A percentile compares a stretch with the other conserved stretches of the same genome.
phyloP scores from a whole-genome alignment of 176 grass and related monocot species.

The Carex kokanica region DNA sequence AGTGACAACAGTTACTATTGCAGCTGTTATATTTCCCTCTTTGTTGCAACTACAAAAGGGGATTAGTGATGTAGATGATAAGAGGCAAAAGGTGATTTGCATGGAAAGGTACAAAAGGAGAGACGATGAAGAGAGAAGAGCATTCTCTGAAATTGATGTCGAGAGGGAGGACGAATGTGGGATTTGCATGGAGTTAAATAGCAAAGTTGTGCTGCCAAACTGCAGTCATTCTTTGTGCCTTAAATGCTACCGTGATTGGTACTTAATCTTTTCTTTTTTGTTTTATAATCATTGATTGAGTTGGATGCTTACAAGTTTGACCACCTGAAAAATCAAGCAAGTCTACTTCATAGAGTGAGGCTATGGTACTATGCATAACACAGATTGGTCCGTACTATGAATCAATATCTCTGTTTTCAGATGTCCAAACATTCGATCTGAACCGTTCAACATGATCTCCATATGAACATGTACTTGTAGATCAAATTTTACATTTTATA shows the following conservation, averaged over 20 bases:
- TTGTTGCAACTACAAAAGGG: constrained; percentile 76
- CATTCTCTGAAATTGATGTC: constrained; percentile 52
- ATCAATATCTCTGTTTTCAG: too few species aligned
- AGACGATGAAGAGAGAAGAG: constrained; percentile 52
- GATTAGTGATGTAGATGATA: constrained; percentile 72
- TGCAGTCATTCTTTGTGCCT: constrained; percentile 93
- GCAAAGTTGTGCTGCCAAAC: constrained; percentile 79
- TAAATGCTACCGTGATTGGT: constrained; percentile 82
- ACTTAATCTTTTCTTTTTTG: not conserved
- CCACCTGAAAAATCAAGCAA: not conserved
- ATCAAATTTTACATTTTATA: too few species aligned
- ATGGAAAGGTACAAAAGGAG: constrained; percentile 51
- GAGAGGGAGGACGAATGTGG: constrained; percentile 90
- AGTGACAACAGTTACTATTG: not conserved
- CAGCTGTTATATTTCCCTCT: constrained; percentile 92
- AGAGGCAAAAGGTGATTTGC: constrained; percentile 57
- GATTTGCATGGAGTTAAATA: constrained; percentile 89
- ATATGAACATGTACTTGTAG: too few species aligned
- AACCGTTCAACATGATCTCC: too few species aligned
- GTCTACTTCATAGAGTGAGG: not conserved
- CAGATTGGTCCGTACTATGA: too few species aligned
- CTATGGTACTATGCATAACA: too few species aligned
- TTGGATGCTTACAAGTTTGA: not conserved
- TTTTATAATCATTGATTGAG: not conserved
- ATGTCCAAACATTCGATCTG: too few species aligned